Percentiles rank a stretch among this genome's conserved stretches.
phyloP scores from a whole-genome alignment of 108 stramenopile species.

The Pseudonitzschia multistriata region DNA sequence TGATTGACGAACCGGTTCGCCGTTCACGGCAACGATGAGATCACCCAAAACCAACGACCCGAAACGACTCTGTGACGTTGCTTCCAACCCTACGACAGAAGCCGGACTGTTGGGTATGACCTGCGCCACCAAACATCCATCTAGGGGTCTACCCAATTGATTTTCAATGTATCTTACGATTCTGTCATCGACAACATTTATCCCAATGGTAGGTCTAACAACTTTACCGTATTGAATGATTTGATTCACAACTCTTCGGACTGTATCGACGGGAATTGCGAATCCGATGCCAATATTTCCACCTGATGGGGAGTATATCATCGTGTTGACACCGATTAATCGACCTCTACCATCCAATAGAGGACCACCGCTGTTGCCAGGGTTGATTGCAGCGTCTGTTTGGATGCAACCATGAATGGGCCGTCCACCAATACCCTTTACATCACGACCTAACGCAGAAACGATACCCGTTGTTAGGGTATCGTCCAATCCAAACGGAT shows the following conservation, averaged over 20 bases:
- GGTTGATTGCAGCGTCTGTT: conserved; percentile 75
- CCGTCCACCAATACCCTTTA: conserved; percentile 76
- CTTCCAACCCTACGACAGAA: conserved; percentile 38
- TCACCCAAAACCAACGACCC: conserved; percentile 61
- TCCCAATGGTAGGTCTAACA: conserved; percentile 79
- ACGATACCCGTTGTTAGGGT: conserved; percentile 90
- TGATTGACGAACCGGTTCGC: conserved; percentile 48
- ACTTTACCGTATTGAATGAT: conserved; percentile 77
- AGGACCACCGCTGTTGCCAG: conserved; percentile 67
- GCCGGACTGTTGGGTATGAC: conserved; percentile 56
- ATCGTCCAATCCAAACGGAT: conserved; percentile 87
- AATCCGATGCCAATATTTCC: conserved; percentile 89
- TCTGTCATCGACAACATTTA: conserved; percentile 65
- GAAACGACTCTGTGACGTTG: conserved; percentile 37
- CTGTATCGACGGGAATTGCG: conserved; percentile 86
- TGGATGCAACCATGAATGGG: conserved; percentile 88
- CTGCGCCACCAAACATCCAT: conserved; percentile 64
- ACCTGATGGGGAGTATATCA: conserved; percentile 60
- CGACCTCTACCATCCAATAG: conserved; percentile 82
- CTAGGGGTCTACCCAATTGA: conserved; percentile 46
- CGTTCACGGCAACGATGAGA: conserved; percentile 56
- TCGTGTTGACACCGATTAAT: conserved; percentile 90
- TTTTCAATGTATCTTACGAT: conserved; percentile 45
- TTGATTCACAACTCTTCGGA: conserved; percentile 67
- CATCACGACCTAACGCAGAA: conserved; percentile 44